A percentile compares a stretch with the other conserved stretches of the same genome.
phyloP scores from a whole-genome alignment of 306 rosid species.

The Crotalaria pallida region DNA sequence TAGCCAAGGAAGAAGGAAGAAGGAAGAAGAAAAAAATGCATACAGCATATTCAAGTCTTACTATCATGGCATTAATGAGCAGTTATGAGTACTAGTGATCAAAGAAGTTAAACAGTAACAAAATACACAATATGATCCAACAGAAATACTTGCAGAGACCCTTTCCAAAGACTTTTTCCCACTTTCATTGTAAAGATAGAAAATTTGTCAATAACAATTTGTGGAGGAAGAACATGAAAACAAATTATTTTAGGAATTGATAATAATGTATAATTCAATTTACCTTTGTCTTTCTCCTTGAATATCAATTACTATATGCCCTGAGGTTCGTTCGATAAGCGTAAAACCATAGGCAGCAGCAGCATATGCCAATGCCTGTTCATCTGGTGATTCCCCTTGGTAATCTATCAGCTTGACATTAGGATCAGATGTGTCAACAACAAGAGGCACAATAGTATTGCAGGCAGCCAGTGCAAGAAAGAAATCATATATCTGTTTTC shows the following conservation, averaged over 20 bases:
- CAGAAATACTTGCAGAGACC: neutral
- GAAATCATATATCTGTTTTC: conserved; percentile 59
- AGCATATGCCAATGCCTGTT: conserved; percentile 89
- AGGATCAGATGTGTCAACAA: conserved; percentile 65
- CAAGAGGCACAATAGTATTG: conserved; percentile 93
- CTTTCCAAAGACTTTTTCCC: neutral
- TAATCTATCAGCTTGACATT: conserved; percentile 72
- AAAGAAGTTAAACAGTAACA: neutral
- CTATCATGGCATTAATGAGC: neutral
- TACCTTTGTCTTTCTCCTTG: conserved; percentile 75
- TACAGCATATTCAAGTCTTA: neutral
- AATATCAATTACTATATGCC: conserved; percentile 74
- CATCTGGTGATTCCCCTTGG: conserved; percentile 99
- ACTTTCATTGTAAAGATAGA: neutral
- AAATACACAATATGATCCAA: neutral
- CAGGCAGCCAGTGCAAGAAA: conserved; percentile 91
- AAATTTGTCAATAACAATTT: neutral
- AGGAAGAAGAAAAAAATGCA: neutral
- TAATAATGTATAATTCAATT: neutral
- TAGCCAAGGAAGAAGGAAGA: neutral
- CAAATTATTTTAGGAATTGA: too few relatives aligned
- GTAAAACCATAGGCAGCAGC: conserved; percentile 89
- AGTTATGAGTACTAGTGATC: neutral
- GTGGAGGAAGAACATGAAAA: neutral
- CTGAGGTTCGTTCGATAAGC: conserved; percentile 89